Base-by-base conservation (phyloP, 345 rosid genomes). In the Eucalyptus pumila region DNA sequence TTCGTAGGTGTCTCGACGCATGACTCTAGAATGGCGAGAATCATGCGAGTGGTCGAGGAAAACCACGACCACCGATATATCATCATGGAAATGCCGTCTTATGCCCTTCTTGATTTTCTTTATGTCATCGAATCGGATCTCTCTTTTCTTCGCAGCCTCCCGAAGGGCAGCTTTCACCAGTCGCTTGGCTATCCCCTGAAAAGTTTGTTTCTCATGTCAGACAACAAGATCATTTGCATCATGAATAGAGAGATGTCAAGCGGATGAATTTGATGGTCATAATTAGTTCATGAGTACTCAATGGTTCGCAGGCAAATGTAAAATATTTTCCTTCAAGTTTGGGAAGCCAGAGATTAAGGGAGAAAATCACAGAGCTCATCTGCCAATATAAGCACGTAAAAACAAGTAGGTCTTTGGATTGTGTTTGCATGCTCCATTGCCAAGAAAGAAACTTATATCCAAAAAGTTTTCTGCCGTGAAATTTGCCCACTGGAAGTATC, bases 61-160 rank as follows among this genome's bases (percentile, higher is more conserved):
- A 37, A 95, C 80, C 58, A 94, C 97, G 47, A 94, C 88, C n/a
- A 94, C 95, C 0, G 97, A 93, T 37, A 95, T 95, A 67, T 95
- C 97, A 14, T 95, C 97, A 50, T 95, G 97, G 91, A 93, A 91
- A 92, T 94, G 88, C n/a, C 97, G 96, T 72, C 97, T 91, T 11
- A 87, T 80, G 5, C 97, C 97, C 85, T 88, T 94, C 86, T 92
- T 91, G 9, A 92, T 92, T 80, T 87, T 89, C 88, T 86, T 94
- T 85, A 95, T 89, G 89, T 94, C 95, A 0, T 89, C 87, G 7
- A 94, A 94, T 83, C 89, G 89, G 92, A 92, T 92, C 88, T 94
- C 95, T 87, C 94, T 91, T 91, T 94, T 95, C 92, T 89, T 94
- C 3, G 97, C 96, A 34, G 93, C 96, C 91, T 92, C 95, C 51